These are phyloP conservation scores for Garcia nutans DNA, from an alignment of 345 rosid species.

Conservation along the genomic window DNA sequence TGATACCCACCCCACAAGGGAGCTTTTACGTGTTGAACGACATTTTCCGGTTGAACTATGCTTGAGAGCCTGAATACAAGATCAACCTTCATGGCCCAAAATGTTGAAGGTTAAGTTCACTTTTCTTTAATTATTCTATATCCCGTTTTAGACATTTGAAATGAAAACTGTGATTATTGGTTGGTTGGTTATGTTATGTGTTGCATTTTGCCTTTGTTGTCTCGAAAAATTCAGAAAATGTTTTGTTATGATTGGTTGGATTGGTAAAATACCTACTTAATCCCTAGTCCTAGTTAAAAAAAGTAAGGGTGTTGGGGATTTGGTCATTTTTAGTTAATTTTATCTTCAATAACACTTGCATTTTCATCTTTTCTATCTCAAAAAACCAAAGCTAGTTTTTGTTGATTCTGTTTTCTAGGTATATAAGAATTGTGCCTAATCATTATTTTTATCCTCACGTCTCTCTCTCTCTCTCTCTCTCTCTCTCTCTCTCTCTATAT, in stretches of 20 bases:
- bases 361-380: no score
- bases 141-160: constrained; percentile 26
- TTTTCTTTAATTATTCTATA: constrained; percentile 10
- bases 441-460: no score
- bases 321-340: background rate
- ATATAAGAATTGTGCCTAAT: no score
- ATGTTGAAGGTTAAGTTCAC: constrained; percentile 11
- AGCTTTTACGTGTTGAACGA: constrained; percentile 87
- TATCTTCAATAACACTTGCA: no score
- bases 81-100: background rate
- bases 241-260: constrained; percentile 24
- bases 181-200: constrained; percentile 26
- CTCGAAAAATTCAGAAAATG: constrained; percentile 16
- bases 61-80: constrained; percentile 38
- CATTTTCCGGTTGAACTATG: constrained; percentile 96
- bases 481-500: no score
- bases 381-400: no score
- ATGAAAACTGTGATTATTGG: constrained; percentile 19
- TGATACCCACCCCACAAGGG: constrained; percentile 97
- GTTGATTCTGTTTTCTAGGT: no score
- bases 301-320: constrained; percentile 14
- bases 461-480: no score
- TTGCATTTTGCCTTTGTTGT: constrained; percentile 20
- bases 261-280: constrained; percentile 18
- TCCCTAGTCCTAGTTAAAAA: background rate